Base-by-base conservation (phyloP, 768 basidiomycete species). In the Mycena epipterygia region DNA sequence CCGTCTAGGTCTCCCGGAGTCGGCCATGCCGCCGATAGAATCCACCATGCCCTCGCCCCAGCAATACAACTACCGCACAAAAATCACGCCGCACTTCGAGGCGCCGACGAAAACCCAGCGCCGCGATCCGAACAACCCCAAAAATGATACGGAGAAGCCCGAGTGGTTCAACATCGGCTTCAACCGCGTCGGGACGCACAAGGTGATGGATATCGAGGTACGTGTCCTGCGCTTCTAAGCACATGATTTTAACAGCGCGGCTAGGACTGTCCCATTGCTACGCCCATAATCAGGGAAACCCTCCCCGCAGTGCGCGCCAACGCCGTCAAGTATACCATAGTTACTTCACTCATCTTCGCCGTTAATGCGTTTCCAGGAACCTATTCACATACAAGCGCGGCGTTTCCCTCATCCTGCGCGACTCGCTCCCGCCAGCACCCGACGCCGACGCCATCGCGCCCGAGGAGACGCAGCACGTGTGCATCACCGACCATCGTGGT, bases 1-100 rank as follows among this genome's bases (percentile, higher is more conserved):
- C 53, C 58, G 46, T 69, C 33, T 19, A 92, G 93, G 85, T 30
- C 84, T 98, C 0, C 80, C 88, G 3, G 76, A 85, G 3, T 77
- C 86, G 0, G 79, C 83, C 0, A 81, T 97, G 2, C 96, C 97
- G 11, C 60, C 79, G 0, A 90, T 96, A 23, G 86, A 87, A 42
- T 81, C 90, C 0, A 98, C 96, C 0, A 90, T 96, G 9, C 88
- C 90, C n/a, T 96, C 95, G 0, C 98, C 97, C 0, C 84, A 94
- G 56, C 90, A 97, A 62, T 98, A 97, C 78, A 89, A 87, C 59
- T 99, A 99, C 79, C 90, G 97, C 35, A 99, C 98, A 2, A 99
- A 99, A 82, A 91, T 99, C 61, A 98, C 98, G 0, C 98, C 98
- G 0, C 98, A 99, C 79, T 99, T 99, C 70, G 94, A 96, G 27